Base-by-base conservation (phyloP, 2,329 filamentous ascomycete species). In the Aureobasidium mangrovei region DNA sequence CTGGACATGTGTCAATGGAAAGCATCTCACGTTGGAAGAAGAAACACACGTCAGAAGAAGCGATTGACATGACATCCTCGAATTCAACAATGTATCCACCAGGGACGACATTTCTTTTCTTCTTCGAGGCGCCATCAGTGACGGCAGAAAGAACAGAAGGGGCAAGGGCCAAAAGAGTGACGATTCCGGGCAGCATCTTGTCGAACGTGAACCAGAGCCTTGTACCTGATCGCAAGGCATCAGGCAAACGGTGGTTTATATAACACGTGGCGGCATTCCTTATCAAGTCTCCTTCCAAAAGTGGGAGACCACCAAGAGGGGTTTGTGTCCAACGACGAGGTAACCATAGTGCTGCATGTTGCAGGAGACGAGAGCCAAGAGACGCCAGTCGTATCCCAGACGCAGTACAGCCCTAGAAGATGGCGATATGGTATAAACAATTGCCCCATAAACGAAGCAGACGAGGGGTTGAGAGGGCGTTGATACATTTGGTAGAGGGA, bases 11-110 rank as follows among this genome's bases (percentile, higher is more conserved):
- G 38, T 52, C 18, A 52, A 42, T 42, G 31, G 38, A 6, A 41
- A 35, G 38, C n/a, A 10, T 52, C 10, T 7, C 27, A 26, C 5
- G 9, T 4, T 7, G 28, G 7, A 12, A 4, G 3, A 31, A 8
- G n/a, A 36, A 6, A 51, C 47, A 41, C 26, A 51, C 49, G 12
- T 53, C 33, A 18, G 49, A 7, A 7, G 7, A 53, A 38, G 49
- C 49, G 7, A 38, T 29, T 2, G 39, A 58, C 57, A 45, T 52
- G 41, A 35, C 38, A 51, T 61, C 55, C 3, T 57, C 56, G 18
- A 60, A 58, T 35, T 61, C 59, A 36, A 61, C 59, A 41, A 61
- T 61, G 46, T 61, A 61, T 29, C 58, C 59, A 18, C 59, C 59
- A 44, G 58, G 59, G 12, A 61, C 59, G 28, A 53, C 39, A 41